phyloP scores from a whole-genome alignment of 129 eudicot genomes.

The Heracleum sosnowskyi region DNA sequence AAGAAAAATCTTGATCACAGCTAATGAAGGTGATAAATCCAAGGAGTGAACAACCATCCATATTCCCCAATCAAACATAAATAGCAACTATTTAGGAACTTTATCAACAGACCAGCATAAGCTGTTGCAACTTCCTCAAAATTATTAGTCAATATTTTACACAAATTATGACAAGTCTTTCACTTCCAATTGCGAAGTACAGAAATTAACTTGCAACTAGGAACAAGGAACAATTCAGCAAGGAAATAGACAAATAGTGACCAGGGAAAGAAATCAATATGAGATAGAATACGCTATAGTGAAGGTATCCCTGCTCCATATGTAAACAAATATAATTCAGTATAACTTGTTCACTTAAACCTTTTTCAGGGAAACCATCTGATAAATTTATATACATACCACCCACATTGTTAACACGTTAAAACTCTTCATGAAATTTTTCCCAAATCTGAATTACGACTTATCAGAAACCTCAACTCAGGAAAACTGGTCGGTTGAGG shows the following conservation, averaged over 20 bases:
- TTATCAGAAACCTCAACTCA: not conserved
- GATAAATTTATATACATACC: not conserved
- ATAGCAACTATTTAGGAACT: not conserved
- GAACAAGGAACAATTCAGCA: not conserved
- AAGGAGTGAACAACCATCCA: not conserved
- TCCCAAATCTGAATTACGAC: too few relatives aligned
- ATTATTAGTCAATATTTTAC: not conserved
- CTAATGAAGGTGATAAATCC: not conserved
- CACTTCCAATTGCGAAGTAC: not conserved
- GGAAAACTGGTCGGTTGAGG: not conserved
- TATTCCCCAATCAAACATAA: not conserved
- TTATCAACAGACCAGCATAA: not conserved
- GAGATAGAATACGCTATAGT: not conserved
- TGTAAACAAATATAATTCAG: not conserved
- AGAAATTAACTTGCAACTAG: conserved; percentile 17
- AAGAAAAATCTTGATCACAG: not conserved
- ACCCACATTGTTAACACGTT: not conserved
- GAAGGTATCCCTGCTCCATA: not conserved
- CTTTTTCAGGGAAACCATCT: not conserved
- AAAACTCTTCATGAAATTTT: too few relatives aligned
- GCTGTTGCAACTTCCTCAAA: not conserved
- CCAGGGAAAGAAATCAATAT: not conserved
- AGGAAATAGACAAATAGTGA: not conserved
- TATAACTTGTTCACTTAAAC: not conserved
- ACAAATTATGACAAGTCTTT: not conserved